Base-by-base conservation (phyloP, 2,329 filamentous ascomycete genomes). In the Zalaria obscura region DNA sequence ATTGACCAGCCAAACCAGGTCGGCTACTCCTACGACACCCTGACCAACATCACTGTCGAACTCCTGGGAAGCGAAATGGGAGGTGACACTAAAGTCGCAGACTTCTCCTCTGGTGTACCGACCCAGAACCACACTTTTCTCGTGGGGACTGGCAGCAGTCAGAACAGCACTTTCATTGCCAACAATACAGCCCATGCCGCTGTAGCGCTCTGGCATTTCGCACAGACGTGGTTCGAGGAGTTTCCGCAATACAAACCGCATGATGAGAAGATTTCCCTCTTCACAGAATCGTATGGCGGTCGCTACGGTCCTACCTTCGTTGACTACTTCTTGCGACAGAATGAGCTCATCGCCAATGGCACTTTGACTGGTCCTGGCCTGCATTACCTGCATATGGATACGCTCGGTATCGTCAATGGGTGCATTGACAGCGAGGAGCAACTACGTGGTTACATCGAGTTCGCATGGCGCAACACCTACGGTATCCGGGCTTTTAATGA, bases 271-370 rank as follows among this genome's bases (percentile, higher is more conserved):
- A 67, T 84, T 40, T 77, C 78, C 50, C 61, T 84, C 4, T 83
- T 81, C 46, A 70, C 77, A 1, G 78, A 85, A 55, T 80, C 76
- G 51, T 85, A 84, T 53, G 80, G 80, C 11, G 67, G 69, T 35
- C 69, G 72, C 49, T 54, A 53, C 25, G 53, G 55, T 3, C 69
- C 70, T 5, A 61, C 67, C 18, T 76, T 77, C 57, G 74, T 66
- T 57, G 64, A 67, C 42, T 68, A 75, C 53, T 77, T 78, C 54
- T 64, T 73, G 40, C 60, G 74, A 25, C 69, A 78, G 49, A 78
- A 77, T 46, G 54, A 67, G 39, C 60, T 65, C 42, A 76, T 78
- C 47, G 51, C 60, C 36, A 70, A 70, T 29, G 71, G 71, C 4
- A 48, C 51, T 1, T 48, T 55, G 5, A 62, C 56, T 2, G 55